These are phyloP conservation scores for Schizochytrium sp. DNA, from an alignment of 108 stramenopile species.

Conservation along the genomic window DNA sequence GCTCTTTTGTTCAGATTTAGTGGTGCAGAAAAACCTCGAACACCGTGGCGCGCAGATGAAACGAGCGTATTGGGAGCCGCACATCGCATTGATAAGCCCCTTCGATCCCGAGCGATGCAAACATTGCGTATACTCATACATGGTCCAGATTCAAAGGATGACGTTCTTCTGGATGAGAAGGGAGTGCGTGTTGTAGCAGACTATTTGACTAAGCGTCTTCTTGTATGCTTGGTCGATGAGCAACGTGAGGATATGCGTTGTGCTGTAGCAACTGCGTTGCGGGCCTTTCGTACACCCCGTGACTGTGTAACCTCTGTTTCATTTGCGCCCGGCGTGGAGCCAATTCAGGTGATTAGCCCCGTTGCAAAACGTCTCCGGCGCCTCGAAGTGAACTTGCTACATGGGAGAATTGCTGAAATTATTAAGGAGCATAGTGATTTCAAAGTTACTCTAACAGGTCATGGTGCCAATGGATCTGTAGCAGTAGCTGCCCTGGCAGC, in stretches of 20 bases:
- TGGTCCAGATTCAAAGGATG: background rate
- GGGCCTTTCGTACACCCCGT: background rate
- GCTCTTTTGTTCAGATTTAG: background rate
- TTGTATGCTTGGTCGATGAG: background rate
- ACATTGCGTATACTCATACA: background rate
- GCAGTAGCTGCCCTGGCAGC: slow-evolving; percentile 7
- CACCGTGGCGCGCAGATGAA: background rate
- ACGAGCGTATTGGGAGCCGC: background rate
- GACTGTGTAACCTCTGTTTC: background rate
- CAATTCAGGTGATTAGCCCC: background rate
- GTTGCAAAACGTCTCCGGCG: background rate
- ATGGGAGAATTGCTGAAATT: background rate
- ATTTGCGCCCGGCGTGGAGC: background rate
- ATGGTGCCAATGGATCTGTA: background rate
- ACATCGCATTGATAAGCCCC: background rate
- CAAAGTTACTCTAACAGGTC: background rate
- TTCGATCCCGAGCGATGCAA: background rate
- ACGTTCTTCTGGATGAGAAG: slow-evolving; percentile 21
- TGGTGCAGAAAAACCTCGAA: background rate
- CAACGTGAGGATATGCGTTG: background rate
- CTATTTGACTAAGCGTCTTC: slow-evolving; percentile 1
- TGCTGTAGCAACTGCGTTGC: background rate
- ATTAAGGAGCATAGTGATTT: slow-evolving; percentile 9
- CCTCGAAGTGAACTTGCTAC: background rate
- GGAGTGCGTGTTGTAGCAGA: background rate